Conservation (phyloP, 441 rosid species). For the Croton setiger region DNA sequence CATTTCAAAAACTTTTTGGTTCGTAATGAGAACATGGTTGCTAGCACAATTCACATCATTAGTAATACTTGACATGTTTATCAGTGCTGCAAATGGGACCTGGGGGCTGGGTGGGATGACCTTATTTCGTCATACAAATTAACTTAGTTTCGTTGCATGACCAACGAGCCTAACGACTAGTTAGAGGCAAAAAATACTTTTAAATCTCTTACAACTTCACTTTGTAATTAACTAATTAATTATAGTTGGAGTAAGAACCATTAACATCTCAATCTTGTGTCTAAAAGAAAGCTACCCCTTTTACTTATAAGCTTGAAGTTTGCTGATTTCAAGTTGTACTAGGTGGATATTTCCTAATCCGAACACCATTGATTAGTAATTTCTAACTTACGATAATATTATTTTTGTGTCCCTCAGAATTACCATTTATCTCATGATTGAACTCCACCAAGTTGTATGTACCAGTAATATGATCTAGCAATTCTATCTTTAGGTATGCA, state of each 20-base stretch:
- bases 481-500: slow-evolving; percentile 46
- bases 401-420: not conserved
- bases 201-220: no score
- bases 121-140: not conserved
- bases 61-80: not conserved
- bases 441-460: not conserved
- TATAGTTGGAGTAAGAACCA: no score
- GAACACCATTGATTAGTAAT: not conserved
- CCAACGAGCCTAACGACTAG: no score
- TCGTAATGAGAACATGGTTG: not conserved
- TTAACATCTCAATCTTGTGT: no score
- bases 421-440: not conserved
- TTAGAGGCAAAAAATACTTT: no score
- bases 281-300: no score
- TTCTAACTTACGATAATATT: not conserved
- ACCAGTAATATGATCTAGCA: not conserved
- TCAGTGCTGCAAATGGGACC: not conserved
- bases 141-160: no score
- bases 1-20: slow-evolving; percentile 11
- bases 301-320: no score
- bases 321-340: no score
- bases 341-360: no score
- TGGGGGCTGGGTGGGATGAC: not conserved
- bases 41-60: not conserved
- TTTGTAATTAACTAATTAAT: no score